Percentiles rank a stretch among this genome's conserved stretches.
These are phyloP conservation scores for Fraxinus anomala DNA, from an alignment of 257 asterid genomes.

Conservation along the genomic window DNA sequence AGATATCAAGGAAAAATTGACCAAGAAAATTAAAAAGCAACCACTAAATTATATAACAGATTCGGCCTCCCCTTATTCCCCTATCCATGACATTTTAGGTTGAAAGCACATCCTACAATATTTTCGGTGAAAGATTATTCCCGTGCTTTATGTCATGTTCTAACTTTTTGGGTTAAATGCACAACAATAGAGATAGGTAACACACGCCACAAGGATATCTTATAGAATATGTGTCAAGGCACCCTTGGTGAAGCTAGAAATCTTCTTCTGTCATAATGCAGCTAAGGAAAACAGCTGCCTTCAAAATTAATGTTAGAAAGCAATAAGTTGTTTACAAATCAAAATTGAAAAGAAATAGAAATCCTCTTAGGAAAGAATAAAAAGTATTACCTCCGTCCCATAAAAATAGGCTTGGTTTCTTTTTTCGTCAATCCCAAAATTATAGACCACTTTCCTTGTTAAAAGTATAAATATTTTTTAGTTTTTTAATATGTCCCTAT, in stretches of 20 bases:
- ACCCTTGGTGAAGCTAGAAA: constrained; percentile 7
- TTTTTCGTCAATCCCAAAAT: too few species aligned
- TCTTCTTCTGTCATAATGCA: constrained; percentile 3
- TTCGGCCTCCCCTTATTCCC: background rate
- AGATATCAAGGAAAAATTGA: background rate
- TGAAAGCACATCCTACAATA: constrained; percentile 13
- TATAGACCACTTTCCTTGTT: too few species aligned
- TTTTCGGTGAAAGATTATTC: background rate
- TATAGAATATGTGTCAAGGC: background rate
- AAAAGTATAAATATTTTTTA: too few species aligned
- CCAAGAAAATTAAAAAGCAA: constrained; percentile 11
- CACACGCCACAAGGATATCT: constrained; percentile 10
- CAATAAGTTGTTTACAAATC: constrained; percentile 3
- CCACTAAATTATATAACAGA: constrained; percentile 5
- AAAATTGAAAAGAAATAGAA: background rate
- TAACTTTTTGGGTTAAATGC: constrained; percentile 15
- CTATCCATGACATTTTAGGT: constrained; percentile 6
- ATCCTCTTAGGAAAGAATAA: background rate
- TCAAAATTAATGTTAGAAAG: constrained; percentile 16
- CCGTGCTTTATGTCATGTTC: constrained; percentile 7
- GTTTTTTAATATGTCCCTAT: too few species aligned
- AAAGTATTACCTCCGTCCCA: background rate
- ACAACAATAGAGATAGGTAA: constrained; percentile 11
- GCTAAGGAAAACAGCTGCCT: constrained; percentile 3
- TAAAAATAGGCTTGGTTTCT: too few species aligned